A percentile compares a stretch with the other conserved stretches of the same genome.
Evolutionary conservation across 345 rosid genomes (phyloP).

Genomic region (Gossypium thurberi): DNA sequence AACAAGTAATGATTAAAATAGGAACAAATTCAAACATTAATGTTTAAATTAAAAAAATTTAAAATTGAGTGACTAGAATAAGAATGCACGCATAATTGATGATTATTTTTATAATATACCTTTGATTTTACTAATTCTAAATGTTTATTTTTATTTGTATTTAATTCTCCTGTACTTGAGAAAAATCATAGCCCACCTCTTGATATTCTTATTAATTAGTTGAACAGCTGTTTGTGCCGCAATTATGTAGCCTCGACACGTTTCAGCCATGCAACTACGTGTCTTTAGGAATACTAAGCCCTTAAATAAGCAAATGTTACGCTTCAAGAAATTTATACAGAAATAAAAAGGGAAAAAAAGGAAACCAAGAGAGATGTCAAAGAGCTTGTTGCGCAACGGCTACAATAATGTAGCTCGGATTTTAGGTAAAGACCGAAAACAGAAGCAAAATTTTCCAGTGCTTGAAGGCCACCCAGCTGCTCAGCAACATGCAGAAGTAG

Average conservation of each 20-base stretch:
- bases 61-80: no score
- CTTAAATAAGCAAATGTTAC: background rate
- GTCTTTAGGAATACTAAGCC: background rate
- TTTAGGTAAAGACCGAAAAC: background rate
- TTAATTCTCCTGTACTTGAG: no score
- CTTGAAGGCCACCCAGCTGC: constrained; percentile 1
- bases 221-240: background rate
- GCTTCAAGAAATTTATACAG: background rate
- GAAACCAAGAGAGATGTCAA: constrained; percentile 6
- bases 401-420: background rate
- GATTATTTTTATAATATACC: no score
- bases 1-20: no score
- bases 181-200: no score
- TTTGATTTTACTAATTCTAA: no score
- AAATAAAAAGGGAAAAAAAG: background rate
- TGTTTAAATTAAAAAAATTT: no score
- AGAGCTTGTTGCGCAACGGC: constrained; percentile 23
- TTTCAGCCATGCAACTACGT: constrained; percentile 5
- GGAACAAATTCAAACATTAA: no score
- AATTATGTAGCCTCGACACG: background rate
- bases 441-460: background rate
- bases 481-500: constrained; percentile 39
- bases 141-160: no score
- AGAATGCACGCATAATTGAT: no score
- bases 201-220: no score